Base-by-base conservation (phyloP, 371 early-diverging fungal species). In the Mucor lusitanicus region DNA sequence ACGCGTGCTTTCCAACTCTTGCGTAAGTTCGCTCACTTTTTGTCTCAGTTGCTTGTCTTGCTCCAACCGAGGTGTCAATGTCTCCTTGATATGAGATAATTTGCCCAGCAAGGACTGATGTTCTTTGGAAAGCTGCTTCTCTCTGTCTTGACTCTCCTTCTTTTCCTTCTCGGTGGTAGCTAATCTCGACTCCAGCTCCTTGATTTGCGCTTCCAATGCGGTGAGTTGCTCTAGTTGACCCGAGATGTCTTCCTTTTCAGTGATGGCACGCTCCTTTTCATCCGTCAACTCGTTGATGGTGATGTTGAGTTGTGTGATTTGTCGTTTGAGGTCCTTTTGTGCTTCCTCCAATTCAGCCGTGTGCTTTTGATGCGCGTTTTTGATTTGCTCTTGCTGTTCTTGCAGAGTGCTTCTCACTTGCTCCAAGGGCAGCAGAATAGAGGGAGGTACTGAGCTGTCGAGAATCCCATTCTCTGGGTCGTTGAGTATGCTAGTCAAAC, bases 1-100 rank as follows among this genome's bases (percentile, higher is more conserved):
- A 30, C 48, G 50, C 1, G 71, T 53, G 2, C 33, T 37, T 6
- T 77, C 76, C 40, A 80, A 44, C 27, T 79, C 70, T 2, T 60
- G 32, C 0, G 73, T 69, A 6, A 82, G 53, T 53, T 79, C 76
- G 4, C 30, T 53, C 3, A 79, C 72, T 19, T 44, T 68, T 30
- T 72, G 72, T 48, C 82, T 71, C 27, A 82, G 42, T 12, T 77
- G 75, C 42, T 79, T 79, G 42, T 82, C 82, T 17, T 77, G 78
- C 32, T 82, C 82, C 27, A 82, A 64, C 7, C 82, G 71, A 19
- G 82, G 82, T 1, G 71, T 72, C 35, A 82, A 42, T 2, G 75
- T 80, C 27, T 82, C 77, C 46, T 82, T 80, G 23, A 82, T 71
- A 62, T 80, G 77, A 0, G 78, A 63, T 13, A 80, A 50, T 61